Base-by-base conservation (phyloP, 768 basidiomycete species). In the Russula foetens region DNA sequence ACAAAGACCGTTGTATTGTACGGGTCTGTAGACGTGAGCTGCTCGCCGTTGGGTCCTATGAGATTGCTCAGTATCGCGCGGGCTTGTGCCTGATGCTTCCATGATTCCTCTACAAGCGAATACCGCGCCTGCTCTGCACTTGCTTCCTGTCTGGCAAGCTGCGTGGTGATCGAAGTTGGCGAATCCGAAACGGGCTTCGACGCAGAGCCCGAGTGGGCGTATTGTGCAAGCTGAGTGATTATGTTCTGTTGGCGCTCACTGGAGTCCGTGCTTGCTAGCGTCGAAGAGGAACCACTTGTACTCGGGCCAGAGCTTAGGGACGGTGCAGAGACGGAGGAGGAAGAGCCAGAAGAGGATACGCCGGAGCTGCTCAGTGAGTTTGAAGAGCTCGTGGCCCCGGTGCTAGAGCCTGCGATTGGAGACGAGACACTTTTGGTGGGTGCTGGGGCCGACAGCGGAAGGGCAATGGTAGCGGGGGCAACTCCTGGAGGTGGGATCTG, bases 1-100 rank as follows among this genome's bases (percentile, higher is more conserved):
- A 97, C 94, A 64, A 97, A 97, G 6, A 92, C 93, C 2, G 94
- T 97, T 15, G 93, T 95, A 68, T 96, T 97, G 69, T 93, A 92
- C n/a, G 93, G 93, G 68, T 96, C 93, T 23, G 87, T 90, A 24
- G 88, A 90, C 29, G 89, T 90, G 63, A 92, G 75, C 71, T 90
- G 84, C 74, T 92, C 87, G 58, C 90, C 91, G 63, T 92, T 90
- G 0, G 88, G 90, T 23, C 91, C 90, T 44, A 92, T 90, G 21
- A 92, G 74, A 67, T 89, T 91, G 12, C 88, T 86, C 58, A 92
- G 73, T 58, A 92, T 89, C 2, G 89, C 88, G 7, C 88, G 82
- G 46, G 89, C 89, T 71, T 91, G 90, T 1, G 85, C 84, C 54
- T 90, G 86, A 65, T 90, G 89, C 70, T 90, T 88, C 87, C 86